These are phyloP conservation scores for Yamadazyma sp. DNA, from an alignment of 1,139 yeast species.

Conservation along the genomic window DNA sequence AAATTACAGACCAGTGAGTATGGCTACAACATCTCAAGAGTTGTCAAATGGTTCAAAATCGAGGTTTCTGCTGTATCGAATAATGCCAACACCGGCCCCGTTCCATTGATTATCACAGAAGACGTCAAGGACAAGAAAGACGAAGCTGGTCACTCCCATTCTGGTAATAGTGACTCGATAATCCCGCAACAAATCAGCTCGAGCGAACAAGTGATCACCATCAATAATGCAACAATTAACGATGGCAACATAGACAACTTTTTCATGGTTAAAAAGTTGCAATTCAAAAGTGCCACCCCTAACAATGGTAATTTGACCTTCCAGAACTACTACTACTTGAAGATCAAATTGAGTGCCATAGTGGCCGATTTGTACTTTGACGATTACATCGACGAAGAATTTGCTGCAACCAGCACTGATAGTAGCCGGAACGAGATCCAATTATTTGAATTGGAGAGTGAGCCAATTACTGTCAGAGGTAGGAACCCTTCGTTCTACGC, in stretches of 20 bases:
- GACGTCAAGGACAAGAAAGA: conserved; percentile 23
- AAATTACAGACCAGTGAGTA: conserved; percentile 36
- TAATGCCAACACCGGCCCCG: conserved; percentile 26
- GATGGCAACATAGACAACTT: conserved; percentile 32
- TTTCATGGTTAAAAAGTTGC: conserved; percentile 44
- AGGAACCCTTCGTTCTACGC: conserved; percentile 65
- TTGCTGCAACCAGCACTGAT: conserved; percentile 18
- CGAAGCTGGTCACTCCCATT: conserved; percentile 7
- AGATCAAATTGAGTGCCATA: conserved; percentile 44
- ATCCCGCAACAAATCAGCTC: conserved; percentile 22
- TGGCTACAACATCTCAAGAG: conserved; percentile 37
- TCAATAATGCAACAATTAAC: conserved; percentile 25
- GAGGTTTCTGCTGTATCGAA: conserved; percentile 41
- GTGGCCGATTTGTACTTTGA: conserved; percentile 47
- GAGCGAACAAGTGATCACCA: conserved; percentile 31
- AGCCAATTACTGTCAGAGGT: conserved; percentile 64
- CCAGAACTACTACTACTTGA: conserved; percentile 57
- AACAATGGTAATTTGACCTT: conserved; percentile 59
- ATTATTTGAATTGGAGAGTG: conserved; percentile 36
- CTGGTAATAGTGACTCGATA: conserved; percentile 21
- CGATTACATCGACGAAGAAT: conserved; percentile 39
- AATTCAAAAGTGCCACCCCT: conserved; percentile 64
- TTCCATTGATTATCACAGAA: conserved; percentile 33
- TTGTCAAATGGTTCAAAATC: conserved; percentile 40
- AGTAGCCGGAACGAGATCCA: conserved; percentile 34